Percentiles rank a stretch among this genome's conserved stretches.
Evolutionary conservation across 371 early-diverging fungal genomes (phyloP).

Genomic region (Enteropsectra breve): DNA sequence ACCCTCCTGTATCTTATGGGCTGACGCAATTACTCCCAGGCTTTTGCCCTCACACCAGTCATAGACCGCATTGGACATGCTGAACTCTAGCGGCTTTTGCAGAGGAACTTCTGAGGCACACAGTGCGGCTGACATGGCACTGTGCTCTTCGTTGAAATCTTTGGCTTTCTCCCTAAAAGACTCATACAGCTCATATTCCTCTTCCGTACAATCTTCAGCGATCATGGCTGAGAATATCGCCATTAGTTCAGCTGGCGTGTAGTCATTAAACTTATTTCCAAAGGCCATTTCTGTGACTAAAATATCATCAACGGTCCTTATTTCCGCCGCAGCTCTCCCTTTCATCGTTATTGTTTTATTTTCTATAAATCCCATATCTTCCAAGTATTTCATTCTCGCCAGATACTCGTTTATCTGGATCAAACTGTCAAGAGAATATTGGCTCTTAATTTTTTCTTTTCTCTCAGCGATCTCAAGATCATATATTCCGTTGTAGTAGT

Average conservation of each 20-base stretch:
- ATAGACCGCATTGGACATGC: constrained; percentile 43
- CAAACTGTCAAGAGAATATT: constrained; percentile 26
- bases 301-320: constrained; percentile 55
- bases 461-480: constrained; percentile 13
- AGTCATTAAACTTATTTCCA: constrained; percentile 40
- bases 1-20: constrained; percentile 51
- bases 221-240: constrained; percentile 48
- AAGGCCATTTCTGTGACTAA: constrained; percentile 57
- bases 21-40: constrained; percentile 46
- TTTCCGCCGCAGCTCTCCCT: constrained; percentile 55
- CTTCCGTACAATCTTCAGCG: constrained; percentile 39
- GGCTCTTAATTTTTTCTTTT: constrained; percentile 29
- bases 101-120: constrained; percentile 27
- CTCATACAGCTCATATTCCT: constrained; percentile 26
- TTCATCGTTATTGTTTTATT: constrained; percentile 48
- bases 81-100: constrained; percentile 39
- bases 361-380: constrained; percentile 34
- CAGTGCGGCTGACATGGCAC: constrained; percentile 24
- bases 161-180: constrained; percentile 18
- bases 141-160: constrained; percentile 19
- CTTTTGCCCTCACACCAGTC: constrained; percentile 52
- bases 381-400: constrained; percentile 50
- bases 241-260: constrained; percentile 33
- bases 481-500: constrained; percentile 34
- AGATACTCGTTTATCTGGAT: constrained; percentile 51